A percentile compares a stretch with the other conserved stretches of the same genome.
These are phyloP conservation scores for Abrus precatorius DNA, from an alignment of 306 rosid species.

Conservation along the genomic window DNA sequence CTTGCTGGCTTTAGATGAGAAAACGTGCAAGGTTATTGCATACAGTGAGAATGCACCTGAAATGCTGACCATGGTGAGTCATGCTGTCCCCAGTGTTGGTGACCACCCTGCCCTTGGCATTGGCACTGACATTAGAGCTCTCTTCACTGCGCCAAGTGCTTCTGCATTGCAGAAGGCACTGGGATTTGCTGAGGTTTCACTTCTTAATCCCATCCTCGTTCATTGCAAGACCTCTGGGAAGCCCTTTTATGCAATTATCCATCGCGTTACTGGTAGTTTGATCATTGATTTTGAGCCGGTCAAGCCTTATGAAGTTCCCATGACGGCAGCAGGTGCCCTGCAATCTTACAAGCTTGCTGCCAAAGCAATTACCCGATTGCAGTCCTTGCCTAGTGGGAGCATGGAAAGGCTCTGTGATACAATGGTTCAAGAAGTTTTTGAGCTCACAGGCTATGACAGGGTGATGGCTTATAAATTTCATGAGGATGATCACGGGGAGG, in stretches of 20 bases:
- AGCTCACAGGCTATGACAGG: constrained; percentile 97
- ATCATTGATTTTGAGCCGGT: constrained; percentile 95
- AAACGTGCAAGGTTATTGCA: constrained; percentile 86
- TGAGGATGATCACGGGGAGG: constrained; percentile 97
- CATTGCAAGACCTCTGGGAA: constrained; percentile 98
- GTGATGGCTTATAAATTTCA: constrained; percentile 99
- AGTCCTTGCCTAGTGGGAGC: constrained; percentile 91
- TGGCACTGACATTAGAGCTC: constrained; percentile 80
- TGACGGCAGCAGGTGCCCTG: constrained; percentile 93
- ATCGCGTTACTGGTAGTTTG: constrained; percentile 86
- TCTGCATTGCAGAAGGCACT: constrained; percentile 90
- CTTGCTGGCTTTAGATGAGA: constrained; percentile 88
- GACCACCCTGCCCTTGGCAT: constrained; percentile 91
- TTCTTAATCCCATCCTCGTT: constrained; percentile 90
- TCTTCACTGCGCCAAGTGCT: constrained; percentile 88
- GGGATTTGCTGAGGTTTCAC: constrained; percentile 88
- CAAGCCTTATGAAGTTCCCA: constrained; percentile 88
- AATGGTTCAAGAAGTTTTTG: constrained; percentile 97
- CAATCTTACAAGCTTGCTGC: constrained; percentile 98
- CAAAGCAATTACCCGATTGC: constrained; percentile 86
- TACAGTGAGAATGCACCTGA: constrained; percentile 98
- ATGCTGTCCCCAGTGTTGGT: constrained; percentile 95
- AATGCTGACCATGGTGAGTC: constrained; percentile 89
- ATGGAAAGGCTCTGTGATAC: constrained; percentile 92
- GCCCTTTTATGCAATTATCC: constrained; percentile 92